A percentile compares a stretch with the other conserved stretches of the same genome.
phyloP scores from a whole-genome alignment of 306 rosid genomes.

The Dryas alaskensis region DNA sequence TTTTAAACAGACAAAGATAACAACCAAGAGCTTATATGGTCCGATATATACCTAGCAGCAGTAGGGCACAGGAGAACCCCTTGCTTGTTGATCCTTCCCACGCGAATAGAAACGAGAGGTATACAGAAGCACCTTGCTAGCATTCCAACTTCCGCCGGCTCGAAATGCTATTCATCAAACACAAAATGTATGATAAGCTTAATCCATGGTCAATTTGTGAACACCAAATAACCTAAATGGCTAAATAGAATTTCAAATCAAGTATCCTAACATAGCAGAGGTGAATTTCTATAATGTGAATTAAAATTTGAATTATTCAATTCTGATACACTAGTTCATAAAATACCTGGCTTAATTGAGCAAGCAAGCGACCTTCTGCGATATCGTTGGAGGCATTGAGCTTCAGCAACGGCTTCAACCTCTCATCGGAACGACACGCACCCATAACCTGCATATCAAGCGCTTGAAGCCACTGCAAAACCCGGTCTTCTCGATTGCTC shows the following conservation, averaged over 20 bases:
- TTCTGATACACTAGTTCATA: not conserved
- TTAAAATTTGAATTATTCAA: not conserved
- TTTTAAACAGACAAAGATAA: conserved; percentile 1
- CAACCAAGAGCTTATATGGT: conserved; percentile 5
- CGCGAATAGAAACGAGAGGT: conserved; percentile 93
- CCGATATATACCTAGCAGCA: conserved; percentile 51
- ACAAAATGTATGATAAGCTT: not conserved
- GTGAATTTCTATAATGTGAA: too few species aligned
- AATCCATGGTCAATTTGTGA: not conserved
- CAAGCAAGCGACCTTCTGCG: conserved; percentile 83
- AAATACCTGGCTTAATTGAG: conserved; percentile 85
- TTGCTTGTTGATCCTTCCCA: conserved; percentile 73
- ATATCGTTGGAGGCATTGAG: conserved; percentile 58
- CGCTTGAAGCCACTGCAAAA: conserved; percentile 85
- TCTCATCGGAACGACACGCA: conserved; percentile 89
- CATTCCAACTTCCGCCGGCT: conserved; percentile 93
- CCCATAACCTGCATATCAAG: conserved; percentile 89
- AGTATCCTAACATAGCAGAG: not conserved
- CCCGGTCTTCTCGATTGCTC: conserved; percentile 59
- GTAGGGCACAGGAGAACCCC: conserved; percentile 70
- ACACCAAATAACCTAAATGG: conserved; percentile 2
- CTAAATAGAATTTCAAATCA: conserved; percentile 25
- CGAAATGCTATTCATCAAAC: conserved; percentile 72
- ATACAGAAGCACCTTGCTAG: conserved; percentile 95
- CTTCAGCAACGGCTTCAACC: conserved; percentile 89